Evolutionary conservation across 257 asterid species (phyloP), one percentile per base, ranked within the genome.

Genomic region (Lantana camara): DNA sequence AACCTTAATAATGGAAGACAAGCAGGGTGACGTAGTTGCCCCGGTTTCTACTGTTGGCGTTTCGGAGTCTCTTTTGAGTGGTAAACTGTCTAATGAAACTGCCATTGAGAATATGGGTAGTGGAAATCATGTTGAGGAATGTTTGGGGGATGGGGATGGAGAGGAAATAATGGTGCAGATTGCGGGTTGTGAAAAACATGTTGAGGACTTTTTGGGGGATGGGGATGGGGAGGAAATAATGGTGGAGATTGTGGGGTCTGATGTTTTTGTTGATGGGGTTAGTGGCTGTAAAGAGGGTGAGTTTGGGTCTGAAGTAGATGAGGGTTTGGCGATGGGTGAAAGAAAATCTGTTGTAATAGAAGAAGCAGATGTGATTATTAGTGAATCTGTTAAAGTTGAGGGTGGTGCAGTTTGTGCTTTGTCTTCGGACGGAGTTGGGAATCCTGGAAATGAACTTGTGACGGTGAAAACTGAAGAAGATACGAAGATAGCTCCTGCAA

Each of bases 221-320:
- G n/a, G n/a, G n/a, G n/a, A n/a, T n/a, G n/a, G n/a, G 13, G 90
- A 71, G 56, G 96, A 89, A 73, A 72, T 87, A 59, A 89, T 89
- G 95, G 87, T 89, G 37, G 98, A 89, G 72, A 71, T 89, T 69
- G 95, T 89, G 64, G 96, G 94, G 51, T 80, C 99, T 16, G 89
- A 90, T 75, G 90, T 87, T 63, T 79, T 67, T 73, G 94, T 90
- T 38, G 96, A 85, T 83, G 95, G 96, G 49, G 66, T 85, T 11
- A 62, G 87, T 72, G 82, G 82, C 19, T 37, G 54, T 2, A 75
- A 54, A 51, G 86, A 70, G 27, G 80, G 76, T 37, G 75, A 68
- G 61, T 52, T 63, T 7, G 77, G 52, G 60, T 42, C 75, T 6
- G 53, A 65, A 40, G 73, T 75, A 60, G 77, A 41, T 60, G 79